Evolutionary conservation across 805 yeast genomes (phyloP), one percentile per base, ranked within the genome.

Genomic region (Wickerhamiella nectarea): DNA sequence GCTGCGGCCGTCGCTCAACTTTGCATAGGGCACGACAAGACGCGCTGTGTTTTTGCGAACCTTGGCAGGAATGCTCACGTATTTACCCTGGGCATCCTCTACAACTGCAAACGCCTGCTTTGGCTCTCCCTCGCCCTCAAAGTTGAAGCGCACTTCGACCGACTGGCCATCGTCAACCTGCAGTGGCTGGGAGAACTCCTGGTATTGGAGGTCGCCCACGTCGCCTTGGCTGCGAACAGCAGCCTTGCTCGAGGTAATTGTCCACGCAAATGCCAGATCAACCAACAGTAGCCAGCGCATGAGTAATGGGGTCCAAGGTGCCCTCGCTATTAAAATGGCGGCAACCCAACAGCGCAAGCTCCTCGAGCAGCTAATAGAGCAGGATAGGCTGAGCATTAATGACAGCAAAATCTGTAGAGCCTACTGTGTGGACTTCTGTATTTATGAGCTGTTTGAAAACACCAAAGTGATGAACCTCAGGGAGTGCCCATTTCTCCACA

Each of bases 371-470:
- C 69, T 86, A 8, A 66, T 70, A 31, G 55, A 50, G 25, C 56
- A 47, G 46, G 51, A 38, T 43, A 48, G 39, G 45, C 49, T 38
- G 46, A 40, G 41, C 11, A 58, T 78, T 41, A 61, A 63, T 28
- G 78, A 76, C 43, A 69, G 75, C 11, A 66, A 74, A 36, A 76
- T 85, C 6, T 87, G 97, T 61, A 81, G 80, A 57, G 68, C 81
- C 15, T 87, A 78, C 57, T 59, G 87, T n/a, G 83, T 84, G 12
- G 95, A 91, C 0, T 71, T 74, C 7, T 87, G 97, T 53, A 89
- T 94, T 0, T 78, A 81, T 58, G 95, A 86, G 50, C 59, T 86
- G 38, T 82, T 87, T 55, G 69, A 70, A 10, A 83, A 84, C 6
- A 83, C 95, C 10, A 86, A 85, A 58, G 12, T 28, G 8, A 80